Base-by-base conservation (phyloP, 2,329 filamentous ascomycete species). In the Colletotrichum somersetense region DNA sequence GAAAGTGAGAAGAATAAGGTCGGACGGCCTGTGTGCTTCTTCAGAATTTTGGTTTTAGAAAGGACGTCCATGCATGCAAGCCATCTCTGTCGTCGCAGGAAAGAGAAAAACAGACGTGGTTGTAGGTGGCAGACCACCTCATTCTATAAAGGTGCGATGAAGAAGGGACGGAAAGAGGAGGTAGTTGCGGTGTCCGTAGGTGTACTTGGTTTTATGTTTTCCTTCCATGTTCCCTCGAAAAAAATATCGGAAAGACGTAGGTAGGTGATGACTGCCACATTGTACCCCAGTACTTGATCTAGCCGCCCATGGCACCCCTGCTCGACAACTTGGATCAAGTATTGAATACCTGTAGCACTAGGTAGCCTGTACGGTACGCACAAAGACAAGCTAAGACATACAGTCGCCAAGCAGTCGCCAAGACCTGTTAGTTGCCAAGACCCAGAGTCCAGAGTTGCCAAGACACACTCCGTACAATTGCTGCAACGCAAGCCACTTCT, bases 301-400 rank as follows among this genome's bases (percentile, higher is more conserved):
- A 38, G 23, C 44, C 59, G 44, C 59, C 35, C 23, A 30, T 42
- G 5, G 3, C 18, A 63, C 48, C 61, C 61, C 48, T 63, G 61
- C 26, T 23, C 23, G 20, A 11, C 48, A 16, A 23, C 18, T 53
- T 26, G 12, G 61, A 26, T 38, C 23, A 63, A 55, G 48, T 52
- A 38, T 26, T 23, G 10, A 20, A 26, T 63, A 63, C 61, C 18
- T 30, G 30, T 30, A 30, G 30, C 30, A 30, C 30, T 4, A n/a
- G n/a, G n/a, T n/a, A 30, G 4, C 30, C 30, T 30, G 30, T 30
- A 30, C 30, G 30, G 26, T 30, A 3, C 26, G 26, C n/a, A n/a
- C n/a, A n/a, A n/a, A n/a, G n/a, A n/a, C n/a, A n/a, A n/a, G n/a
- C n/a, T n/a, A n/a, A n/a, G n/a, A n/a, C n/a, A n/a, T n/a, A n/a